Base-by-base conservation (phyloP, 225 moss, liverwort and hornwort genomes). In the Anthoceros angustus region DNA sequence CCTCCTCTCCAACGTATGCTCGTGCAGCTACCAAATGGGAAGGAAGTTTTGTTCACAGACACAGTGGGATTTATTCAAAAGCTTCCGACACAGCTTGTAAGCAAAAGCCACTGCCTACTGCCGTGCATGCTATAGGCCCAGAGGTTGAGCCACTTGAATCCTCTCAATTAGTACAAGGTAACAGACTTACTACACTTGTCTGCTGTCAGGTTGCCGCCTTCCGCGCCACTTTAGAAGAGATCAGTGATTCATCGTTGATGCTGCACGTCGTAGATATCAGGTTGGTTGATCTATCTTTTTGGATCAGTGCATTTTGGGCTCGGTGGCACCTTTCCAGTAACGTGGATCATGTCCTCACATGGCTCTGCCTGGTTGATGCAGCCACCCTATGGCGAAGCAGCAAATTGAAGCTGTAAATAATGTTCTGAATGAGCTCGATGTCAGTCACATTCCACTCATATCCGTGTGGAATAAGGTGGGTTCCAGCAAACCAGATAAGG, bases 31-130 rank as follows among this genome's bases (percentile, higher is more conserved):
- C 86, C 95, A 42, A 98, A 87, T 69, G 89, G 95, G 50, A 98
- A 91, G 73, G 92, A 98, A 43, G 87, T 86, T 63, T 79, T 98
- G 39, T 92, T 92, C 49, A 98, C 95, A 21, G 95, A 98, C 75
- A 98, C 95, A 3, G 95, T 98, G 48, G 95, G 95, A 42, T 98
- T 98, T 60, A 92, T 98, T 46, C 95, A 98, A 67, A 98, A 98
- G 71, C 95, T 98, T 71, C 95, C 95, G 23, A 98, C 95, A 18
- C 91, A 92, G 66, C 86, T 98, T 71, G 95, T 91, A 78, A 32
- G 86, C 55, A 9, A 20, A 7, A 18, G 18, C 55, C 7, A 23
- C n/a, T 2, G 18, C 55, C 18, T 15, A 20, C 18, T 76, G 14
- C 42, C 1, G 42, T 41, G 61, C 63, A 2, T 10, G 10, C 62